Base-by-base conservation (phyloP, 805 yeast species). In the Diddensiella caesifluorescens region DNA sequence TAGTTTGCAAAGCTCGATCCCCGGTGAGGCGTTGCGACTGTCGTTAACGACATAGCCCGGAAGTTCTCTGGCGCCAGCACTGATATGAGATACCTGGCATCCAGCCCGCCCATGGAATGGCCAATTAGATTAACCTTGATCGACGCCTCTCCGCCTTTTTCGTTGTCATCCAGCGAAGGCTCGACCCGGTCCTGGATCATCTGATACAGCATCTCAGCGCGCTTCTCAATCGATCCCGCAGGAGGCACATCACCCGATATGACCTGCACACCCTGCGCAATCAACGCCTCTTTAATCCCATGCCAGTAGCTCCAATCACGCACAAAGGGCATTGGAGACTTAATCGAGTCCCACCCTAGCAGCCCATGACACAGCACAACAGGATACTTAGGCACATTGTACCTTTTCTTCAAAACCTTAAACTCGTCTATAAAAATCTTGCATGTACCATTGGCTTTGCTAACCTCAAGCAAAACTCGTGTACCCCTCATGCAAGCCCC, bases 91-190 rank as follows among this genome's bases (percentile, higher is more conserved):
- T 79, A 85, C 39, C 97, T 65, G 25, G 88, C 76, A 56, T 89
- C 96, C 22, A 88, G 64, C 0, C 97, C 97, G 4, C 97, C 97
- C 96, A 88, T 87, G 0, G 95, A 86, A 57, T 88, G 97, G 4
- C 92, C 92, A 20, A 88, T 69, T 33, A 88, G 59, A 55, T 89
- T 89, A 12, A 88, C 70, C 45, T 77, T 78, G 3, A 21, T 13
- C 7, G 20, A 10, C 16, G 21, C 35, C 9, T 29, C 9, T n/a
- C n/a, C 19, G 5, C 32, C 32, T 30, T n/a, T 34, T 49, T 9
- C 64, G 15, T 29, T 19, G 15, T 29, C 15, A 29, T 29, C 15
- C 6, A 29, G 15, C 6, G 32, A 29, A 29, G 32, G 32, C 4
- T 37, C 35, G 22, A 23, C 37, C 25, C 25, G 65, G 20, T 61